A percentile compares a stretch with the other conserved stretches of the same genome.
These are phyloP conservation scores for Metschnikowia amazonensis DNA, from an alignment of 805 yeast genomes.

Conservation along the genomic window DNA sequence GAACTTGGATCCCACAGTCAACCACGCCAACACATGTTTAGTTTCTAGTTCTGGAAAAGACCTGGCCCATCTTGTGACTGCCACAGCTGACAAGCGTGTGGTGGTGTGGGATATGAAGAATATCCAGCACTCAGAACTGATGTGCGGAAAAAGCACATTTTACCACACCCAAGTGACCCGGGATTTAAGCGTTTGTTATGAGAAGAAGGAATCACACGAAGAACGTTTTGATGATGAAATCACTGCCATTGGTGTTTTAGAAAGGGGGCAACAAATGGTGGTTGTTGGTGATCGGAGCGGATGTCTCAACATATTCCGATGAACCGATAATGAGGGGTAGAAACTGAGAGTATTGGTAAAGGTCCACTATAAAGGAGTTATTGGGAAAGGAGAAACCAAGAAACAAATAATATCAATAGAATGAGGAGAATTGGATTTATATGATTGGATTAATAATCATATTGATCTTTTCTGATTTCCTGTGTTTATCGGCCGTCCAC, in stretches of 20 bases:
- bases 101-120: constrained; percentile 27
- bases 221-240: background rate
- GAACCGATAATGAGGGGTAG: too few relatives aligned
- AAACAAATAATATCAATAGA: too few relatives aligned
- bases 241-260: background rate
- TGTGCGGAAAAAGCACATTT: constrained; percentile 6
- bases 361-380: too few relatives aligned
- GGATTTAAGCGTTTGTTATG: constrained; percentile 17
- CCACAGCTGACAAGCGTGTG: constrained; percentile 27
- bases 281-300: constrained; percentile 2
- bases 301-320: background rate
- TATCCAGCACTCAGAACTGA: constrained; percentile 10
- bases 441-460: too few relatives aligned
- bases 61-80: constrained; percentile 18
- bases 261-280: background rate
- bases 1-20: constrained; percentile 16
- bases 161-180: constrained; percentile 14
- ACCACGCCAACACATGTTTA: constrained; percentile 9
- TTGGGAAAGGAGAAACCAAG: too few relatives aligned
- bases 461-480: too few relatives aligned
- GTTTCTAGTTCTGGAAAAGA: background rate
- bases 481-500: too few relatives aligned
- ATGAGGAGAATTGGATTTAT: too few relatives aligned
- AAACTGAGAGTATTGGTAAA: too few relatives aligned
- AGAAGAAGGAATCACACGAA: constrained; percentile 3